phyloP scores from a whole-genome alignment of 352 stramenopile species.

The Phytophthora cryptogea region DNA sequence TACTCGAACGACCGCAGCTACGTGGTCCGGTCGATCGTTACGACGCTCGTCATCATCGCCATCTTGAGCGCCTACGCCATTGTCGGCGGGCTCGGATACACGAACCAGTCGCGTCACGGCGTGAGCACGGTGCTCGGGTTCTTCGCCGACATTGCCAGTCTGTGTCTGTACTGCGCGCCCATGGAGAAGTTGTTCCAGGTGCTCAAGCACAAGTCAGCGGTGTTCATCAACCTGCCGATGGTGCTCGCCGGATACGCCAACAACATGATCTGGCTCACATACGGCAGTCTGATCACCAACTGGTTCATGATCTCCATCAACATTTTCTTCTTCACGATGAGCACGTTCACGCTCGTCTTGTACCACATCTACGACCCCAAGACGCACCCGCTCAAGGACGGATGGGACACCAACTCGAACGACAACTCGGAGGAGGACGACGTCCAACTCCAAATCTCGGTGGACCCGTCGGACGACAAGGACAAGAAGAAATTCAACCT shows the following conservation, averaged over 20 bases:
- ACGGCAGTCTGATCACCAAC: conserved; percentile 39
- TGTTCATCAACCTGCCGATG: conserved; percentile 52
- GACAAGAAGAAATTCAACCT: conserved; percentile 21
- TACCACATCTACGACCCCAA: conserved; percentile 38
- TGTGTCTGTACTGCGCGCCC: conserved; percentile 47
- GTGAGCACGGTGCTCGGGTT: conserved; percentile 40
- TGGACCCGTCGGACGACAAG: conserved; percentile 13
- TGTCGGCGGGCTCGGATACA: conserved; percentile 36
- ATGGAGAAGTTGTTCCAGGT: conserved; percentile 53
- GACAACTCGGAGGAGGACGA: conserved; percentile 24
- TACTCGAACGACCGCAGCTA: conserved; percentile 39
- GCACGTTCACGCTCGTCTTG: conserved; percentile 33
- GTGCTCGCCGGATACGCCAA: conserved; percentile 48
- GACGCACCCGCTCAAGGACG: conserved; percentile 27
- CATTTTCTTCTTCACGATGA: conserved; percentile 41
- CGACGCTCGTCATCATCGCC: conserved; percentile 21
- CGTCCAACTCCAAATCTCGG: conserved; percentile 16
- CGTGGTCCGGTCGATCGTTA: conserved; percentile 30
- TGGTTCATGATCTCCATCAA: conserved; percentile 47
- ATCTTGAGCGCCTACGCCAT: conserved; percentile 43
- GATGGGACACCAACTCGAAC: conserved; percentile 21
- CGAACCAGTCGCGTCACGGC: conserved; percentile 37
- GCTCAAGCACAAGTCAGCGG: conserved; percentile 44
- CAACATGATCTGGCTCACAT: conserved; percentile 59
- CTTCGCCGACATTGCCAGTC: conserved; percentile 36